Percentiles rank a stretch among this genome's conserved stretches.
Conservation (phyloP, 768 basidiomycete species). For the Suillus tomentosus region DNA sequence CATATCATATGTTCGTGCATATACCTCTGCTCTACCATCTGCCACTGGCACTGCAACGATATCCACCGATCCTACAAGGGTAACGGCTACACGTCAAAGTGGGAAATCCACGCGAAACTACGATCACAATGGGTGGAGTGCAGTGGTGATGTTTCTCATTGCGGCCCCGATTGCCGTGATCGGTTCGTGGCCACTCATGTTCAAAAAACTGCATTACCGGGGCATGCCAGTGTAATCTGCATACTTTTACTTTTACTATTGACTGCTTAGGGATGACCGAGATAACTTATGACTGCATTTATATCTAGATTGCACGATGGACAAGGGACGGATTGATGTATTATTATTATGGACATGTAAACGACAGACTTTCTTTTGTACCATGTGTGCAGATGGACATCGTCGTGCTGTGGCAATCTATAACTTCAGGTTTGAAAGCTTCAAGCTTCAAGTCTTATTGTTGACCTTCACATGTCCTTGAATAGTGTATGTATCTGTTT, state of each 20-base stretch:
- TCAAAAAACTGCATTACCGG: background rate
- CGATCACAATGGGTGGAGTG: background rate
- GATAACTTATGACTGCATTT: background rate
- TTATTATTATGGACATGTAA: background rate
- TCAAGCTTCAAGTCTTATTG: background rate
- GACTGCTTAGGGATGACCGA: background rate
- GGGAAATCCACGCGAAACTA: background rate
- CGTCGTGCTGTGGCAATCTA: too few relatives aligned
- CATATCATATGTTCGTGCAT: slow-evolving; percentile 64
- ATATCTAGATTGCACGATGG: background rate
- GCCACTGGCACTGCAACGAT: slow-evolving; percentile 12
- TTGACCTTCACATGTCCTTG: background rate
- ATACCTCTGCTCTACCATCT: slow-evolving; percentile 34
- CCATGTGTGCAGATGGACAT: background rate
- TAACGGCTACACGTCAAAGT: background rate
- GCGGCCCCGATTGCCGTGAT: slow-evolving; percentile 5
- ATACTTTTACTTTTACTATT: background rate
- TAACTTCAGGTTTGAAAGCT: background rate
- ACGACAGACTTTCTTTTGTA: background rate
- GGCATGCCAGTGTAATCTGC: background rate
- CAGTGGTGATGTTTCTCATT: slow-evolving; percentile 3
- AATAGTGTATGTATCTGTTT: background rate
- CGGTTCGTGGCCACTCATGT: slow-evolving; percentile 9
- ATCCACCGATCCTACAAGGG: background rate
- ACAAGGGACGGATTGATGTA: background rate